Percentiles rank a stretch among this genome's conserved stretches.
Conservation (phyloP, 1,284 basidiomycete species). For the Trichosporon ovoides region DNA sequence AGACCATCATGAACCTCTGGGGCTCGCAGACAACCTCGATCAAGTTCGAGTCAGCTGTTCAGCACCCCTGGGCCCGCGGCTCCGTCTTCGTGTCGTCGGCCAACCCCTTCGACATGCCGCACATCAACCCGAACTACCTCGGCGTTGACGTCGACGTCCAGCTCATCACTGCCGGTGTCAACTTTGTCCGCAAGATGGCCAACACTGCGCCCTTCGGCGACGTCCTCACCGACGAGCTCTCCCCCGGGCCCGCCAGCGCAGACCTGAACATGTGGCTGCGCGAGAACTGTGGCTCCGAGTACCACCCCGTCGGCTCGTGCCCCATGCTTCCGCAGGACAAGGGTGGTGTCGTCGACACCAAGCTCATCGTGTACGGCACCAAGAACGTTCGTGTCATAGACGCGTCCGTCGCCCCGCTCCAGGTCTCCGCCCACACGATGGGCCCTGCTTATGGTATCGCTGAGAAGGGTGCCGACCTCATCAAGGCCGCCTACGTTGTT, state of each 20-base stretch:
- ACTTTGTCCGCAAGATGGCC: conserved; percentile 16
- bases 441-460: conserved; percentile 61
- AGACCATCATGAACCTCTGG: conserved; percentile 42
- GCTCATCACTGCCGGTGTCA: conserved; percentile 17
- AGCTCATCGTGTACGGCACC: conserved; percentile 60
- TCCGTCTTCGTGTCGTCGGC: conserved; percentile 54
- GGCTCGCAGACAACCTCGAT: conserved; percentile 21
- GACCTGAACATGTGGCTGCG: conserved; percentile 25
- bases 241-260: conserved; percentile 14
- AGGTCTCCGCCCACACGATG: conserved; percentile 48
- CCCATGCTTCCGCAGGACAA: conserved; percentile 59
- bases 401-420: conserved; percentile 50
- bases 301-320: conserved; percentile 59
- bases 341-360: conserved; percentile 62
- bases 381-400: conserved; percentile 51
- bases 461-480: conserved; percentile 61
- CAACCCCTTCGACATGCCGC: conserved; percentile 56
- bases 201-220: conserved; percentile 31
- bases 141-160: conserved; percentile 43
- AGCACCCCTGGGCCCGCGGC: conserved; percentile 48
- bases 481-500: conserved; percentile 49
- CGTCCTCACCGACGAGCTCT: conserved; percentile 31
- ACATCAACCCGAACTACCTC: conserved; percentile 60
- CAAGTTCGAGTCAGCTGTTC: conserved; percentile 37
- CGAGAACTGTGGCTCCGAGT: conserved; percentile 45